Evolutionary conservation across 805 yeast species (phyloP), one percentile per base, ranked within the genome.

Genomic region (Lachancea quebecensis): DNA sequence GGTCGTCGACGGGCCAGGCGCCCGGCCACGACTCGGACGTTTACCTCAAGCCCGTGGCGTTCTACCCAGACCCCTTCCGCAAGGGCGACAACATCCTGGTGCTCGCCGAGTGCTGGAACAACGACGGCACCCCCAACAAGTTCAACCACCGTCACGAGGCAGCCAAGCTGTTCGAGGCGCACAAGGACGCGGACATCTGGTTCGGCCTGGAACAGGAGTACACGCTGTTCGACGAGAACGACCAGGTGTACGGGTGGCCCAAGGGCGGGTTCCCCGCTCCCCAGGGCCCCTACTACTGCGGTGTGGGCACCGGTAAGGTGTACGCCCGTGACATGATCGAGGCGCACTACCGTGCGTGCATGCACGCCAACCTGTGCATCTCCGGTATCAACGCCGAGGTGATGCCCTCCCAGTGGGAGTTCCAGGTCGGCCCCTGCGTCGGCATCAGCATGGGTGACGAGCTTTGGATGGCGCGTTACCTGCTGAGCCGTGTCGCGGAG

Each of bases 321-420:
- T 87, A 83, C 69, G 96, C 97, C 64, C 82, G 99, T 75, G 99
- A 93, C 68, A 89, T 91, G 47, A 89, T 93, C 60, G 99, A 91
- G 78, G 98, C 99, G 49, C 99, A 91, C 77, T 93, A 93, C 85
- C 83, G 93, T 70, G 99, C 99, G 51, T 90, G 97, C 76, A 75
- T 91, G 54, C 84, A 86, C 67, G 83, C 98, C 54, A 98, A 98
- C 65, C 69, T 91, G 60, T 74, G 77, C 66, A 82, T 91, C 57
- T 84, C 95, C 44, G 99, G 99, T 76, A 90, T 93, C 69, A 91
- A 93, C 70, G 99, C 98, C 59, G 99, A 91, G 78, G 99, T 91
- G 54, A 93, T 91, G 98, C 99, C 99, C 50, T 89, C 97, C 50
- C 99, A 91, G 78, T 91, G 99, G 99, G 99, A 91, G 77, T 91